phyloP scores from a whole-genome alignment of 805 yeast genomes.

The Pichia cabralensis region DNA sequence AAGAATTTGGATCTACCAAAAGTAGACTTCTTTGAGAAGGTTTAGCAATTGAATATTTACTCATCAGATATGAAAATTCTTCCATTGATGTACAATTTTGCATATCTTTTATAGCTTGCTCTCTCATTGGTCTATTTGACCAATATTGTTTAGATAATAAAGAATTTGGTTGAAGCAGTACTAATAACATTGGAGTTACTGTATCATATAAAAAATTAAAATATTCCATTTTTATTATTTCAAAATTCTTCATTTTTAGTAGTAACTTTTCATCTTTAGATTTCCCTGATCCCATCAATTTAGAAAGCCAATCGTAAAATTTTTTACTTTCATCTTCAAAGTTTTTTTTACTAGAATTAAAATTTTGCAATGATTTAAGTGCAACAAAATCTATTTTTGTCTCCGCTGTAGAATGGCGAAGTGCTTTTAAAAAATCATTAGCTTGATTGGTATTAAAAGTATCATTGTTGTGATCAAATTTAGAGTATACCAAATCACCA shows the following conservation, averaged over 20 bases:
- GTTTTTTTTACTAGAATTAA: conserved; percentile 13
- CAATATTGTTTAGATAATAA: conserved; percentile 2
- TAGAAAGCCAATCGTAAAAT: conserved; percentile 28
- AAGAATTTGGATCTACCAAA: conserved; percentile 3
- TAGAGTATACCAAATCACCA: conserved; percentile 1
- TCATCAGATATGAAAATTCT: conserved; percentile 29
- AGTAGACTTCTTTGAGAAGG: neutral
- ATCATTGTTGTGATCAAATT: conserved; percentile 1
- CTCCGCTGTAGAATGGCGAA: conserved; percentile 4
- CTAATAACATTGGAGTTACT: conserved; percentile 11
- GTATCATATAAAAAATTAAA: conserved; percentile 22
- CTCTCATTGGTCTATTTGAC: conserved; percentile 13
- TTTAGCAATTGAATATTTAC: conserved; percentile 20
- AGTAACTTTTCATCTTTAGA: conserved; percentile 26
- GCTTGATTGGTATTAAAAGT: neutral
- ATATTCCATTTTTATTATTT: conserved; percentile 23
- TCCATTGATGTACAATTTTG: conserved; percentile 13
- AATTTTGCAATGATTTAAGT: conserved; percentile 2
- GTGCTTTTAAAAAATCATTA: conserved; percentile 2
- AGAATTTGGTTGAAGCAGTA: conserved; percentile 6
- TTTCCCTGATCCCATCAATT: conserved; percentile 25
- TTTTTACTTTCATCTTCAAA: conserved; percentile 30
- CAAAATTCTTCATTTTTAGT: conserved; percentile 22
- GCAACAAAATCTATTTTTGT: conserved; percentile 3
- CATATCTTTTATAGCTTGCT: conserved; percentile 12